Conservation (phyloP, 345 rosid genomes). For the Iberis pinnata region DNA sequence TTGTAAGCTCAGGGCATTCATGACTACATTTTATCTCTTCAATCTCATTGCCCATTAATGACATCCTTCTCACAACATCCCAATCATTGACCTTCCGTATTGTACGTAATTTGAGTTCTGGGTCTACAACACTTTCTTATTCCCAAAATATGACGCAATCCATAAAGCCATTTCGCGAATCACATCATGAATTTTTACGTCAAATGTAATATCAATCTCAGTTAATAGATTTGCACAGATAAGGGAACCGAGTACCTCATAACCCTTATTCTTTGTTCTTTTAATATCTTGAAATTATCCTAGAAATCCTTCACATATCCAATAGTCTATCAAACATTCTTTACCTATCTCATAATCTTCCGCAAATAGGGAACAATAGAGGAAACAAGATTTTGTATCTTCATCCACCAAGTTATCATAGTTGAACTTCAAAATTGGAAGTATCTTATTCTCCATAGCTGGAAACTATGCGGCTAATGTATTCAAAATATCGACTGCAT, state of each 20-base stretch:
- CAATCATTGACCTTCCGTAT: slow-evolving; percentile 18
- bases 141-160: slow-evolving; percentile 18
- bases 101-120: neutral
- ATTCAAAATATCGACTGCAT: neutral
- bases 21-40: slow-evolving; percentile 4
- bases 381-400: neutral
- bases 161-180: slow-evolving; percentile 37
- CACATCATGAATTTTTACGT: slow-evolving; percentile 39
- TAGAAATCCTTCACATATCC: neutral
- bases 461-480: neutral
- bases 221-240: slow-evolving; percentile 28
- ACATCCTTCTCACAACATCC: slow-evolving; percentile 15
- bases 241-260: slow-evolving; percentile 27
- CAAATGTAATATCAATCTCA: slow-evolving; percentile 19
- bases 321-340: neutral
- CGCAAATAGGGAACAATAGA: neutral
- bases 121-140: slow-evolving; percentile 1
- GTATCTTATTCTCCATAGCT: neutral
- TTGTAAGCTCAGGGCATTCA: slow-evolving; percentile 20
- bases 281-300: neutral
- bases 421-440: slow-evolving; percentile 6
- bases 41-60: slow-evolving; percentile 23
- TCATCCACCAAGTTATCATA: slow-evolving; percentile 1
- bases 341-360: neutral
- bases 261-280: neutral